A percentile compares a stretch with the other conserved stretches of the same genome.
These are phyloP conservation scores for Misopates orontium DNA, from an alignment of 257 asterid species.

Conservation along the genomic window DNA sequence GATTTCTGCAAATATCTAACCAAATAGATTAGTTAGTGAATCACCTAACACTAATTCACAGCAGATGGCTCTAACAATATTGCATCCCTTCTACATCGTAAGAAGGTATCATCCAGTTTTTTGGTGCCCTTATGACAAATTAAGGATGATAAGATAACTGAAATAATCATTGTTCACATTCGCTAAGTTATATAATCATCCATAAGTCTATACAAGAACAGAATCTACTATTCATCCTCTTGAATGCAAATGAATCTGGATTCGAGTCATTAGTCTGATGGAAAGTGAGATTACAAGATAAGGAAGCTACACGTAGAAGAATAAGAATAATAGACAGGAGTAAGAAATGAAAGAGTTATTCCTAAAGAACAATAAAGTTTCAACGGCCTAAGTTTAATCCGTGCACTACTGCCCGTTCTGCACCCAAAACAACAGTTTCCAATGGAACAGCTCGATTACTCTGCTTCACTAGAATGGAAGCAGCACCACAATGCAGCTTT, in stretches of 20 bases:
- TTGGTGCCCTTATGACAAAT: constrained; percentile 8
- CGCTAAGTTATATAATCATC: constrained; percentile 15
- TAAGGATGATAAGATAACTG: constrained; percentile 15
- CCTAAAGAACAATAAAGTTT: constrained; percentile 5
- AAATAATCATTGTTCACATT: neutral
- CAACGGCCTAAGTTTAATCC: constrained; percentile 10
- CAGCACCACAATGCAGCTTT: neutral
- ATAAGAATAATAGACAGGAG: constrained; percentile 5
- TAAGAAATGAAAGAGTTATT: constrained; percentile 5
- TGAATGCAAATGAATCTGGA: neutral
- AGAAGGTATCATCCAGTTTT: constrained; percentile 14
- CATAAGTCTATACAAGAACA: constrained; percentile 2
- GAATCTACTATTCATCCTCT: constrained; percentile 10
- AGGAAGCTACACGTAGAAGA: neutral
- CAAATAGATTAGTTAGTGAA: constrained; percentile 29
- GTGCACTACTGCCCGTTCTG: constrained; percentile 1
- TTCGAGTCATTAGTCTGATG: neutral
- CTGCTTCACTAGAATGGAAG: neutral
- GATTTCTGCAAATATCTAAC: constrained; percentile 76
- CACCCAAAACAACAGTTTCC: constrained; percentile 3
- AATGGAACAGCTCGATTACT: neutral
- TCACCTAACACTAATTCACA: constrained; percentile 27
- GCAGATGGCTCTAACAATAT: constrained; percentile 6
- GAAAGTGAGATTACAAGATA: constrained; percentile 15
- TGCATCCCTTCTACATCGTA: constrained; percentile 22